Conservation (phyloP, 1,284 basidiomycete genomes). For the Porodaedalea pini region DNA sequence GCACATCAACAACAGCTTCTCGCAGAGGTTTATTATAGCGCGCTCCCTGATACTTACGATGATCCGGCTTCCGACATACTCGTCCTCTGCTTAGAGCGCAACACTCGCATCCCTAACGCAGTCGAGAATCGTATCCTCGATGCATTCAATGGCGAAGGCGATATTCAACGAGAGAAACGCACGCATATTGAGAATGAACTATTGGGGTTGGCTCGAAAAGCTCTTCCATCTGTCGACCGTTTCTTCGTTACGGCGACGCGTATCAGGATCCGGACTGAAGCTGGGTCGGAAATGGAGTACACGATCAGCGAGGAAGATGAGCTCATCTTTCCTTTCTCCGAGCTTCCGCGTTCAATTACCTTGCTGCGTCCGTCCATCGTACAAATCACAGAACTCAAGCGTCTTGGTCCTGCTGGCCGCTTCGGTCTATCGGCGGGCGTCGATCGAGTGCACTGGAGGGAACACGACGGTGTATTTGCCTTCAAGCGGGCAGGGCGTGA, state of each 20-base stretch:
- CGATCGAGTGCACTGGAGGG: constrained; percentile 6
- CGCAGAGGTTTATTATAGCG: constrained; percentile 5
- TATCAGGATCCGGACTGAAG: neutral
- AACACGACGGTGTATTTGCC: constrained; percentile 1
- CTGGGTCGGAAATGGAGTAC: neutral
- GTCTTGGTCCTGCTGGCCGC: constrained; percentile 2
- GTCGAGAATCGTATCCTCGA: constrained; percentile 9
- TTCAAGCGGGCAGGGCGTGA: constrained; percentile 4
- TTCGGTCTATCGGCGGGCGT: constrained; percentile 1
- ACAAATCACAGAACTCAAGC: neutral
- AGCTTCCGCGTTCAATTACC: neutral
- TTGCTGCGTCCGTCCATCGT: neutral
- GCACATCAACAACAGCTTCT: neutral
- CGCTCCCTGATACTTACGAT: neutral
- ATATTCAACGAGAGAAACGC: neutral
- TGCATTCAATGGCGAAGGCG: constrained; percentile 3
- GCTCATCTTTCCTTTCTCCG: constrained; percentile 1
- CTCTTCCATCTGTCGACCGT: neutral
- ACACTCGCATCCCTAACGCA: neutral
- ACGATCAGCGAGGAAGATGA: constrained; percentile 4
- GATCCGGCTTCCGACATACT: neutral
- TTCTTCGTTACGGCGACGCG: constrained; percentile 5
- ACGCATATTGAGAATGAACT: neutral
- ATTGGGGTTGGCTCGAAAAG: neutral
- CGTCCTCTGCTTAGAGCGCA: constrained; percentile 5